These are phyloP conservation scores for Miscanthus lutarioriparius DNA, from an alignment of 176 grass and related monocot genomes.

Conservation along the genomic window DNA sequence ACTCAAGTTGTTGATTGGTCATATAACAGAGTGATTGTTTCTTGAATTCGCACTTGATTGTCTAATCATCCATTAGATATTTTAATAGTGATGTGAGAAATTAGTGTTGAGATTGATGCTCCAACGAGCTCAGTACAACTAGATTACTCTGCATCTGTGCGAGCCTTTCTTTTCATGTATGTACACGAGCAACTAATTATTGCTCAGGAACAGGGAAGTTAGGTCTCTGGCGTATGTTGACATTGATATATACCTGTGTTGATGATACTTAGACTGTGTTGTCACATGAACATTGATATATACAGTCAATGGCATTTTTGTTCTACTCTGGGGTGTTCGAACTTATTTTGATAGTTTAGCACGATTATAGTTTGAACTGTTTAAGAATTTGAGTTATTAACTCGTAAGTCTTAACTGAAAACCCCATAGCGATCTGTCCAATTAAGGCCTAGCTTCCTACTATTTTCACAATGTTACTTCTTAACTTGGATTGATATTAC, in stretches of 20 bases:
- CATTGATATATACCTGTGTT: neutral
- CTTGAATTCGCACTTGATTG: neutral
- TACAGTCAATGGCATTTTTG: neutral
- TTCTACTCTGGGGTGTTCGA: neutral
- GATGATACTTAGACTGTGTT: neutral
- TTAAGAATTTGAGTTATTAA: constrained; percentile 3
- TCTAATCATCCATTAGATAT: neutral
- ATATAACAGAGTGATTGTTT: neutral
- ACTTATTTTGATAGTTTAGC: neutral
- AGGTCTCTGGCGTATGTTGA: constrained; percentile 14
- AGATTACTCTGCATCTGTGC: constrained; percentile 6
- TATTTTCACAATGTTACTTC: constrained; percentile 1
- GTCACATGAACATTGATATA: neutral
- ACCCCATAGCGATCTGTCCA: neutral
- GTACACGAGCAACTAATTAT: constrained; percentile 7
- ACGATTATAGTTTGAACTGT: neutral
- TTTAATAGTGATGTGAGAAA: constrained; percentile 19
- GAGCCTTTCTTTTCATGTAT: constrained; percentile 11
- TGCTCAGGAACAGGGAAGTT: constrained; percentile 3
- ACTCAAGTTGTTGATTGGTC: constrained; percentile 1
- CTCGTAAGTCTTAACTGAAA: neutral
- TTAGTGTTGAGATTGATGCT: constrained; percentile 29
- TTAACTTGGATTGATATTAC: constrained; percentile 5
- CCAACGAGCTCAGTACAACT: neutral
- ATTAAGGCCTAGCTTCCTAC: neutral